Evolutionary conservation across 1,284 basidiomycete genomes (phyloP), one percentile per base, ranked within the genome.

Genomic region (Pseudozyma sp.): DNA sequence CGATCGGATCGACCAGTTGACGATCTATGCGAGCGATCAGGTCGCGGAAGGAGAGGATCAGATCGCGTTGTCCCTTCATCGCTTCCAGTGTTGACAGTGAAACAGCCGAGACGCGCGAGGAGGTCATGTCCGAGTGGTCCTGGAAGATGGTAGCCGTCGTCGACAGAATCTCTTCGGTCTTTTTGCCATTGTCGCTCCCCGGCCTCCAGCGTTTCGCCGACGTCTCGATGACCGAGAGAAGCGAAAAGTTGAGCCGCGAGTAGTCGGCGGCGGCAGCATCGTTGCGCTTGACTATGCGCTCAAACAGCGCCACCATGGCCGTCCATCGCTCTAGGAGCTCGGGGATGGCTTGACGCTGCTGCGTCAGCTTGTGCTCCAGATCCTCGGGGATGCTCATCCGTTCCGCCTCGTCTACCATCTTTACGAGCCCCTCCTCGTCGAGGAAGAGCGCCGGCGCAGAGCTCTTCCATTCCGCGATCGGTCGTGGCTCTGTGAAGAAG

Each of bases 261-360:
- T 60, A 68, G 49, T 75, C 72, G 35, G 72, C 72, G n/a, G 72
- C 72, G 2, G 63, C 67, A 11, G 72, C 72, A 51, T 75, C 72
- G 37, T 68, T 70, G 40, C 72, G 63, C 40, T 69, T 70, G 43
- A 75, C 53, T 34, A 75, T 75, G 7, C 72, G 59, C 46, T 75
- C 72, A 24, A 75, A 64, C 34, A 75, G 46, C 13, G 63, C 64
- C 31, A 68, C 72, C 59, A 70, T 75, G n/a, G 59, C 57, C 6
- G 59, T 70, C 72, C 72, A 75, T 19, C 72, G 45, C 31, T 75
- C 72, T 43, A 75, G 34, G 51, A 75, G 42, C 29, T 70, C 68
- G 1, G 72, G 72, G 1, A 75, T 65, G 14, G 60, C 72, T 33
- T 59, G 55, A 5, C 72, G 58, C 33, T 75, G 72, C 53, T 75